Base-by-base conservation (phyloP, 2,329 filamentous ascomycete genomes). In the Xylaria sp. region DNA sequence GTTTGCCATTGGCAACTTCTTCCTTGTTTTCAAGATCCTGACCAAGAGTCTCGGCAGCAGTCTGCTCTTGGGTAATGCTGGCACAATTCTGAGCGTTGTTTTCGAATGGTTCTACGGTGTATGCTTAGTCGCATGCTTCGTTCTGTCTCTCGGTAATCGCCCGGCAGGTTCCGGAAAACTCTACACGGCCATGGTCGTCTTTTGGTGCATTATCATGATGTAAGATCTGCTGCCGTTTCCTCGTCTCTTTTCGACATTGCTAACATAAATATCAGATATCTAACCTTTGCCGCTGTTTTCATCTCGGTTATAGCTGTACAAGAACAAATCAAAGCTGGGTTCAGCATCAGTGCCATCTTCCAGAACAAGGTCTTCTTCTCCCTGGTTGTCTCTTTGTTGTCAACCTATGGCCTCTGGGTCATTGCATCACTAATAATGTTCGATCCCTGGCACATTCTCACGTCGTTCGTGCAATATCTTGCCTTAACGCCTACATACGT, bases 361-460 rank as follows among this genome's bases (percentile, higher is more conserved):
- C 90, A 89, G 74, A 97, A 99, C 79, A 85, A 89, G 69, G 88
- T 96, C 65, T 98, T 99, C 82, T 94, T 96, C 80, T 96, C 93
- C 38, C 86, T 99, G 69, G 96, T 99, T 73, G 89, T 99, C 58
- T 97, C 94, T 0, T 87, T 98, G 75, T 87, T 92, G 74, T 96
- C 94, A 11, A 99, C 96, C 0, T 99, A 96, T 77, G 86, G 96
- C 69, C 90, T 99, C 75, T 99, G 94, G 91, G 87, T 98, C 66
- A 81, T 99, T 57, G 92, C 93, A 0, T 97, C 94, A 9, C 85
- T 99, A 71, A 84, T 99, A 72, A 98, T 98, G 89, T 89, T 98
- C 79, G 96, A 99, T 78, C 96, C 96, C 3, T 99, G 96, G 95
- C 96, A 99, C 82, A 98, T 99, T 94, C 86, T 97, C 79, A 98